Evolutionary conservation across 257 asterid species (phyloP).

Genomic region (Scutellaria baicalensis): DNA sequence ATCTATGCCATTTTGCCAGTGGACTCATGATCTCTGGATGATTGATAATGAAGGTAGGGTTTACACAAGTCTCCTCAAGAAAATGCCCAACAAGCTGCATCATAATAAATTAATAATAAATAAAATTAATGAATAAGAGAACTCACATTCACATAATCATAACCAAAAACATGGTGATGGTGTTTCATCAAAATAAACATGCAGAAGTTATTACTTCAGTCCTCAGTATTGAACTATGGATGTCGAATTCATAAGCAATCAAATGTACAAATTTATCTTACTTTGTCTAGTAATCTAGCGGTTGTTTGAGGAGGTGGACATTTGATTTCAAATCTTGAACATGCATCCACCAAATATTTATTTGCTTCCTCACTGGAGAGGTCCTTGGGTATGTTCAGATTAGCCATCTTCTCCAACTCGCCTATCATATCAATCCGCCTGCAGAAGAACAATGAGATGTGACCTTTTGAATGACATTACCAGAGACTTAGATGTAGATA

Average conservation of each 20-base stretch:
- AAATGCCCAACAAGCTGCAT: slow-evolving; percentile 86
- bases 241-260: neutral
- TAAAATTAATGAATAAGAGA: too few relatives aligned
- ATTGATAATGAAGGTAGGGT: slow-evolving; percentile 78
- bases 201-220: too few relatives aligned
- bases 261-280: slow-evolving; percentile 6
- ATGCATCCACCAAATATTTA: slow-evolving; percentile 65
- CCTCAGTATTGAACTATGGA: neutral
- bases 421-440: slow-evolving; percentile 93
- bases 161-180: neutral
- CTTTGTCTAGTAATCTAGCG: slow-evolving; percentile 81
- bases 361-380: slow-evolving; percentile 71
- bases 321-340: slow-evolving; percentile 59
- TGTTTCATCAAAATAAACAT: too few relatives aligned
- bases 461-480: neutral
- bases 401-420: slow-evolving; percentile 78
- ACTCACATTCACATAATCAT: neutral
- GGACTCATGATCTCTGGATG: slow-evolving; percentile 98
- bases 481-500: neutral
- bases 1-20: slow-evolving; percentile 93
- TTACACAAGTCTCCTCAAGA: slow-evolving; percentile 72
- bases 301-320: slow-evolving; percentile 96
- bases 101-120: too few relatives aligned
- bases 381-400: slow-evolving; percentile 77
- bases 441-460: slow-evolving; percentile 1